phyloP scores from a whole-genome alignment of 78 protist species.

The Dictyostelium citrinum region DNA sequence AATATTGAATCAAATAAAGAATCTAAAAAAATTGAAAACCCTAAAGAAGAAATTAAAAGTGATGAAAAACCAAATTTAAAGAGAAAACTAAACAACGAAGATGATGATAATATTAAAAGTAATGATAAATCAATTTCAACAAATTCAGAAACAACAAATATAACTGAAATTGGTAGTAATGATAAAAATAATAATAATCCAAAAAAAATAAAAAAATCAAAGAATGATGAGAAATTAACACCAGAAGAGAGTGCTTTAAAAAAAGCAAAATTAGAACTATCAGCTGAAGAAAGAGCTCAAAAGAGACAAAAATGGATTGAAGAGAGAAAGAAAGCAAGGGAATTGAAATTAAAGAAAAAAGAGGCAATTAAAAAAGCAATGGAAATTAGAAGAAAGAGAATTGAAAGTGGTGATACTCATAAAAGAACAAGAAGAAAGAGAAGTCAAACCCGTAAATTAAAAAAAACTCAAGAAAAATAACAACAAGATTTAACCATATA shows the following conservation, averaged over 20 bases:
- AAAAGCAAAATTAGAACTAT: not conserved
- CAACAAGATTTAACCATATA: not conserved
- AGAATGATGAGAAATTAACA: not conserved
- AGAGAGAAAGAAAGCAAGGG: not conserved
- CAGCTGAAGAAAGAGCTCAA: not conserved
- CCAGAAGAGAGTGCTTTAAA: not conserved
- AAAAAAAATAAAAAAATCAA: not conserved
- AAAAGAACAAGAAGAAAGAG: slow-evolving; percentile 37
- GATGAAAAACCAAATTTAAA: slow-evolving; percentile 4
- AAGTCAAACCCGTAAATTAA: not conserved
- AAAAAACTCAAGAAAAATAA: not conserved
- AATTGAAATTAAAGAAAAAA: not conserved
- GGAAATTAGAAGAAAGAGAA: not conserved
- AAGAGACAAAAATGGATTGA: not conserved
- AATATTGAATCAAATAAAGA: not conserved
- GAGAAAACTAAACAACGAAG: not conserved
- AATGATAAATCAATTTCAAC: not conserved
- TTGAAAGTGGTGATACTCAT: not conserved
- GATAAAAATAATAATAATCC: not conserved
- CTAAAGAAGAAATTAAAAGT: not conserved
- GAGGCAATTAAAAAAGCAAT: not conserved
- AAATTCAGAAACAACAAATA: not conserved
- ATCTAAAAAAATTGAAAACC: not conserved
- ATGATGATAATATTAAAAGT: not conserved
- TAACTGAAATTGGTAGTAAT: not conserved